These are phyloP conservation scores for Cupressus sempervirens DNA, from an alignment of 75 land plant species.

Conservation along the genomic window DNA sequence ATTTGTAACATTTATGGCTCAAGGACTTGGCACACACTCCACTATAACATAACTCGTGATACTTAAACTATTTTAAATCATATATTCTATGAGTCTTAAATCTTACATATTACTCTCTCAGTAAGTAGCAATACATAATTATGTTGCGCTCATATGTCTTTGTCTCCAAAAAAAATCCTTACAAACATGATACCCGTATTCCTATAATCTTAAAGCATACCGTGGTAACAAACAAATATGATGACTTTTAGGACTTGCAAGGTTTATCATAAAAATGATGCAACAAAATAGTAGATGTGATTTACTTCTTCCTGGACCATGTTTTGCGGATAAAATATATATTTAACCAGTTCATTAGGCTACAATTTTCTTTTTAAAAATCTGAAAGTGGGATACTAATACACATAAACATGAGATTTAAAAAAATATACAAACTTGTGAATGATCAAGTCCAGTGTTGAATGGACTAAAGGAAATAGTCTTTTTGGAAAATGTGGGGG, in stretches of 20 bases:
- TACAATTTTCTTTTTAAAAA: background rate
- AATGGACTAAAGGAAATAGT: constrained; percentile 48
- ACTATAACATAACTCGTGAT: background rate
- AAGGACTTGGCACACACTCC: background rate
- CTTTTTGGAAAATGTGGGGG: constrained; percentile 63
- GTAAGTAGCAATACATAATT: background rate
- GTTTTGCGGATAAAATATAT: background rate
- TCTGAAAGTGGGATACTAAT: background rate
- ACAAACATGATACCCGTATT: background rate
- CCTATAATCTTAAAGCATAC: background rate
- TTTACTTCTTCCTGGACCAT: background rate
- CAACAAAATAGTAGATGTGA: background rate
- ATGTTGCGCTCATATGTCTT: background rate
- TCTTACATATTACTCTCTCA: background rate
- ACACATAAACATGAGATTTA: background rate
- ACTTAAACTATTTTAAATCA: background rate
- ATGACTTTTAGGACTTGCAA: background rate
- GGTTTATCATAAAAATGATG: background rate
- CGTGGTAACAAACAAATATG: background rate
- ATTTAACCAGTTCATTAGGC: background rate
- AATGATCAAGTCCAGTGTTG: constrained; percentile 76
- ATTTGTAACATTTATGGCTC: background rate
- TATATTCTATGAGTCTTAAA: background rate
- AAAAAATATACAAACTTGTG: constrained; percentile 59
- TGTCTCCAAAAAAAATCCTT: background rate